phyloP scores from a whole-genome alignment of 2,329 filamentous ascomycete genomes.

The Penicillium sp. region DNA sequence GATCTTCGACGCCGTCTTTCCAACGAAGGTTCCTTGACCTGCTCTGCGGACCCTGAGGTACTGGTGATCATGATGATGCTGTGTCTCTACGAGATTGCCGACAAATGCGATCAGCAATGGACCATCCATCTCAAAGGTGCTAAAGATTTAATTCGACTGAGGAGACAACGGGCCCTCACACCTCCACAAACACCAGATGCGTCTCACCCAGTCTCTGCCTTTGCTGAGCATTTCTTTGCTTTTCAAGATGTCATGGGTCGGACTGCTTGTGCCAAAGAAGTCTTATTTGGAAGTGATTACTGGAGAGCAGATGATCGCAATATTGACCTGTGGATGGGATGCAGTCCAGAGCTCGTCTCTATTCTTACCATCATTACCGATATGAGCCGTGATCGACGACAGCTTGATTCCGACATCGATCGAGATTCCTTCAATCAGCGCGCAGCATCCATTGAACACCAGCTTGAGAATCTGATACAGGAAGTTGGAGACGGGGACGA shows the following conservation, averaged over 20 bases:
- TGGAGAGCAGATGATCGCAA: conserved; percentile 43
- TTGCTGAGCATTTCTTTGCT: conserved; percentile 51
- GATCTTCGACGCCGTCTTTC: conserved; percentile 38
- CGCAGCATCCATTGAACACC: conserved; percentile 35
- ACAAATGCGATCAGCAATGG: conserved; percentile 48
- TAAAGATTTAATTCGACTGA: conserved; percentile 47
- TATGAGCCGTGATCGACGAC: conserved; percentile 40
- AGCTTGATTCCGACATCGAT: conserved; percentile 24
- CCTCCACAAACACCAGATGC: conserved; percentile 9
- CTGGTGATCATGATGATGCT: conserved; percentile 48
- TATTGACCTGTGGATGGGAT: conserved; percentile 51
- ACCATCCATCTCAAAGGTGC: conserved; percentile 51
- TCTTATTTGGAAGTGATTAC: conserved; percentile 50
- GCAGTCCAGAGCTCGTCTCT: conserved; percentile 48
- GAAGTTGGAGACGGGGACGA: conserved; percentile 32
- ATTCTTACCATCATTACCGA: conserved; percentile 52
- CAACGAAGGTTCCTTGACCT: conserved; percentile 27
- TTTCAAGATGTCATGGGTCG: conserved; percentile 55
- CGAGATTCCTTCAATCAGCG: conserved; percentile 30
- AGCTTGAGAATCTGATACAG: conserved; percentile 36
- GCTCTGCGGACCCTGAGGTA: conserved; percentile 34
- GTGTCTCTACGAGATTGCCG: conserved; percentile 48
- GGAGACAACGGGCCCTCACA: conserved; percentile 28
- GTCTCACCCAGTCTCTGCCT: conserved; percentile 32
- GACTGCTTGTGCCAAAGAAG: conserved; percentile 51